These are phyloP conservation scores for Clarkia xantiana DNA, from an alignment of 345 rosid species.

Conservation along the genomic window DNA sequence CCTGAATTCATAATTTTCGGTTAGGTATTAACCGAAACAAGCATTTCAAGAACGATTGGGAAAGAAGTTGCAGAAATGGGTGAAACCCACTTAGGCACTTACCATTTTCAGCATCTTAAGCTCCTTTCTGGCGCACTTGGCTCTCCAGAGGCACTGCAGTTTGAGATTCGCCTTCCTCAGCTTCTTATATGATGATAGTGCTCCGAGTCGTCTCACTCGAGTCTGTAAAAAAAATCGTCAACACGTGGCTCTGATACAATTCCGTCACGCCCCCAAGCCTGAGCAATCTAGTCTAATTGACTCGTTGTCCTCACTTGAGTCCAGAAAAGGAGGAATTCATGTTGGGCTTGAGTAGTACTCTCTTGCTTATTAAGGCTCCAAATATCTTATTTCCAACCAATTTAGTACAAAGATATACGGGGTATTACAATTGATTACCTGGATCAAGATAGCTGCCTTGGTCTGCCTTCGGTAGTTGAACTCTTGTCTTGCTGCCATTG, in stretches of 20 bases:
- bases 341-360: too few species aligned
- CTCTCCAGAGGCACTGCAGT: conserved; percentile 51
- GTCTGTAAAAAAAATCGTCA: too few species aligned
- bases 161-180: conserved; percentile 33
- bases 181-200: conserved; percentile 27
- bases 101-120: conserved; percentile 86
- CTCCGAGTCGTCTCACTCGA: conserved; percentile 37
- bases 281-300: too few species aligned
- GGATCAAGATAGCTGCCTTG: conserved; percentile 40
- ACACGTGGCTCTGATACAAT: too few species aligned
- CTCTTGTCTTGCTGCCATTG: conserved; percentile 43
- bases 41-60: neutral
- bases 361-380: too few species aligned
- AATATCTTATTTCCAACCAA: too few species aligned
- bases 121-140: conserved; percentile 43
- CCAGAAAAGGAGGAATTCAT: too few species aligned
- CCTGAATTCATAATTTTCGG: conserved; percentile 22
- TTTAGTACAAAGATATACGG: too few species aligned
- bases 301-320: too few species aligned
- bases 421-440: too few species aligned
- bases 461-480: conserved; percentile 38
- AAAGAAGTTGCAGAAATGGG: neutral
- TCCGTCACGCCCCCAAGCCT: too few species aligned
- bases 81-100: conserved; percentile 4
- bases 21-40: too few species aligned